Percentiles rank a stretch among this genome's conserved stretches.
phyloP scores from a whole-genome alignment of 2,329 filamentous ascomycete species.

The Raffaelea albimanens region DNA sequence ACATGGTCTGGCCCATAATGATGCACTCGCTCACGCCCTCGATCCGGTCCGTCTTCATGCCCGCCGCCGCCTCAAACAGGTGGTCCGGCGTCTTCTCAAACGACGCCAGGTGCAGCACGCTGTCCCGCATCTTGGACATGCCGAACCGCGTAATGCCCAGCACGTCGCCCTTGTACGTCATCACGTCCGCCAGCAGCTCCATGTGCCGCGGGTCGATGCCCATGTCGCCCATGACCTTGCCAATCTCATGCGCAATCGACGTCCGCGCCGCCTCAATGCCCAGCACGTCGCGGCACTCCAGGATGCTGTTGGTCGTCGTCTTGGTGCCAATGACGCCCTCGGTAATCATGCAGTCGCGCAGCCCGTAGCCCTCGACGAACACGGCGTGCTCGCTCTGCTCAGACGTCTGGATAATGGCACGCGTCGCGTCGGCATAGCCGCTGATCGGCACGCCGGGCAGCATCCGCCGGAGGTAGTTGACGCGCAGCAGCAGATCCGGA shows the following conservation, averaged over 20 bases:
- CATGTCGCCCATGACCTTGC: conserved; percentile 85
- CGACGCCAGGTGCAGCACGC: conserved; percentile 82
- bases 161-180: conserved; percentile 98
- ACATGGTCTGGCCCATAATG: conserved; percentile 95
- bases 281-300: conserved; percentile 79
- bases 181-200: conserved; percentile 92
- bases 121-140: conserved; percentile 91
- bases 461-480: conserved; percentile 76
- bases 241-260: conserved; percentile 85
- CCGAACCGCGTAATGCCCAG: conserved; percentile 95
- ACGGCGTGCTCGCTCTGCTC: conserved; percentile 61
- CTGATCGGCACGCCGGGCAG: conserved; percentile 80
- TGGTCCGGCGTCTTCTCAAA: conserved; percentile 99
- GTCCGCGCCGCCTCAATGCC: conserved; percentile 89
- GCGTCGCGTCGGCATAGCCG: conserved; percentile 75
- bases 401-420: conserved; percentile 81
- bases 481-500: conserved; percentile 61
- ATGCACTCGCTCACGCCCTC: conserved; percentile 95
- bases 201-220: conserved; percentile 95
- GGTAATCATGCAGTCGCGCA: conserved; percentile 84
- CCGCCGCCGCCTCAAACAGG: conserved; percentile 85
- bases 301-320: conserved; percentile 74
- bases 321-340: conserved; percentile 75
- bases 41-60: conserved; percentile 85
- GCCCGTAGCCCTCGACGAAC: conserved; percentile 89